phyloP scores from a whole-genome alignment of 352 stramenopile species.

The Globisporangium echinulatum region DNA sequence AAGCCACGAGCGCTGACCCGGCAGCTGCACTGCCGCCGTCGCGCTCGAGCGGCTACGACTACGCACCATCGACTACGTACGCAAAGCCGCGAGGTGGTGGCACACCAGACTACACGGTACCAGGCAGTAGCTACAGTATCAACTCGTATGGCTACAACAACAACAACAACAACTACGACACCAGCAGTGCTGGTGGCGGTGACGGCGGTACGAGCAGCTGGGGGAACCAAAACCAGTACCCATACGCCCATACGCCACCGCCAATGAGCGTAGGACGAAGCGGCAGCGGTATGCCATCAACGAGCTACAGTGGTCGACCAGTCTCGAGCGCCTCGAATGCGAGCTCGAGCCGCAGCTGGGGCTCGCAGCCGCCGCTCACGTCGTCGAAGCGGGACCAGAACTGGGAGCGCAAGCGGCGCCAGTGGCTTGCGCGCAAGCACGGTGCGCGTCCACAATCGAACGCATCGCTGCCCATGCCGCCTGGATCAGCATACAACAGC shows the following conservation, averaged over 20 bases:
- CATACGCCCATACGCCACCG: slow-evolving; percentile 8
- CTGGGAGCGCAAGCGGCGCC: slow-evolving; percentile 70
- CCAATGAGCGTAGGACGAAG: too few relatives aligned
- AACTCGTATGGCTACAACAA: slow-evolving; percentile 2
- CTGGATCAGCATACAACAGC: slow-evolving; percentile 10
- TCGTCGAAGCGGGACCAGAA: slow-evolving; percentile 77
- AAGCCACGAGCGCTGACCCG: not conserved
- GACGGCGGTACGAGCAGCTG: slow-evolving; percentile 15
- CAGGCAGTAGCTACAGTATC: not conserved
- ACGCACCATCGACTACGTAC: slow-evolving; percentile 2
- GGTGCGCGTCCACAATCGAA: slow-evolving; percentile 5
- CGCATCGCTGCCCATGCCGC: slow-evolving; percentile 1
- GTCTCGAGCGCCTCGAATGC: slow-evolving; percentile 9
- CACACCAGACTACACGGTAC: not conserved
- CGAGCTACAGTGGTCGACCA: not conserved
- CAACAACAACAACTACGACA: slow-evolving; percentile 11
- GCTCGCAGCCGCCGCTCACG: slow-evolving; percentile 56
- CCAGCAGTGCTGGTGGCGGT: not conserved
- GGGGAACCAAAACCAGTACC: not conserved
- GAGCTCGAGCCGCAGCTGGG: slow-evolving; percentile 16
- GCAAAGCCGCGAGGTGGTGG: not conserved
- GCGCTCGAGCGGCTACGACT: slow-evolving; percentile 4
- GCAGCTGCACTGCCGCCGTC: not conserved
- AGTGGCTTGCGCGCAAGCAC: slow-evolving; percentile 60
- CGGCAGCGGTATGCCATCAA: not conserved